Evolutionary conservation across 2,329 filamentous ascomycete species (phyloP), one percentile per base, ranked within the genome.

Genomic region (Camillea tinctor): DNA sequence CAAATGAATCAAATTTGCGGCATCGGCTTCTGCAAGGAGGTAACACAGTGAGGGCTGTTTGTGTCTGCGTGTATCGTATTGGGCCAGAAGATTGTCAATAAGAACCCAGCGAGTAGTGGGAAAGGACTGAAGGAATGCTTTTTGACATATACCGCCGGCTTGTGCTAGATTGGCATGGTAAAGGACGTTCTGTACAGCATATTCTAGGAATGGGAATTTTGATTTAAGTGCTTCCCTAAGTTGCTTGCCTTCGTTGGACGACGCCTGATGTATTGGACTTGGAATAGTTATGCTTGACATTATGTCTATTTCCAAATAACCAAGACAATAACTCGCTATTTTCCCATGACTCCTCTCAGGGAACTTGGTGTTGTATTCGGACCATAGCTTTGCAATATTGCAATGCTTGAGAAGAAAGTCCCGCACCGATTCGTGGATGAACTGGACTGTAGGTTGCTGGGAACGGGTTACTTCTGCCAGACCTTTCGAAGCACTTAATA

Each of bases 381-480:
- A 68, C 70, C 71, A 75, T 0, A 79, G n/a, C 0, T 69, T 56
- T 0, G 53, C 8, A 0, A 78, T 60, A 0, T 77, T 76, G 0
- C 66, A 60, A 1, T 75, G 73, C 7, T 74, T 74, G 2, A 81
- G 21, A 0, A 84, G 70, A 52, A 79, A 83, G 9, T 83, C 80
- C 0, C 75, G 67, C 0, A 84, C 79, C 0, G 81, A 81, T 62
- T 83, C 79, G 48, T 84, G 81, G 4, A 84, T 83, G 66, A 84
- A 85, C 59, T 85, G 82, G 0, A 84, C 78, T 0, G 64, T 77
- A 0, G 67, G 64, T 0, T 22, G 1, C 13, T 71, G 64, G 0
- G 69, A 65, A 15, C 67, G 74, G 0, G 75, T 78, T 1, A 78
- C 61, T 57, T 84, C 81, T 0, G 76, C 78, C 8, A 85, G 71